Percentiles rank a stretch among this genome's conserved stretches.
phyloP scores from a whole-genome alignment of 352 stramenopile species.

The Globisporangium camurandrum region DNA sequence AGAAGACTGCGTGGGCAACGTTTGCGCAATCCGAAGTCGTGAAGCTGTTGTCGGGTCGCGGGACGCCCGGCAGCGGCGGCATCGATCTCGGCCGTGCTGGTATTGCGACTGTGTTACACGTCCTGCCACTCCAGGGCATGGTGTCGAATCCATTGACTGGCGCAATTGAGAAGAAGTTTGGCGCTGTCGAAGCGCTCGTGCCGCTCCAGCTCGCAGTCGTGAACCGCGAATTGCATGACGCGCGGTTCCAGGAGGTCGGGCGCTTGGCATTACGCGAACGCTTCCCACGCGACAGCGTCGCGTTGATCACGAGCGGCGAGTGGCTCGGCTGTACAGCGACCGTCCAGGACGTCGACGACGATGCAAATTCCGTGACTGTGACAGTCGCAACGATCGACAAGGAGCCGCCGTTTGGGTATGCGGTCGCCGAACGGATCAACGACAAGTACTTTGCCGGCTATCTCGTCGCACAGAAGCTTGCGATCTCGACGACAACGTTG shows the following conservation, averaged over 20 bases:
- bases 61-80: conserved; percentile 83
- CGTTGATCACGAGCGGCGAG: conserved; percentile 85
- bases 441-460: conserved; percentile 82
- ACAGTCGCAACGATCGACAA: conserved; percentile 89
- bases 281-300: conserved; percentile 82
- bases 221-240: conserved; percentile 89
- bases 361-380: conserved; percentile 85
- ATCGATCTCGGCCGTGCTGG: conserved; percentile 88
- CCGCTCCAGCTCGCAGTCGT: conserved; percentile 94
- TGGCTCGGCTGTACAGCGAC: conserved; percentile 90
- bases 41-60: conserved; percentile 64
- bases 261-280: conserved; percentile 81
- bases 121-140: conserved; percentile 91
- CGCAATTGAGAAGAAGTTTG: conserved; percentile 94
- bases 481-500: conserved; percentile 89
- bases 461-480: conserved; percentile 85
- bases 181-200: conserved; percentile 90
- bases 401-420: conserved; percentile 94
- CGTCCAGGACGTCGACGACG: conserved; percentile 38
- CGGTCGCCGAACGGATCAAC: conserved; percentile 88
- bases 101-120: conserved; percentile 62
- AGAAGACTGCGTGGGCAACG: conserved; percentile 62
- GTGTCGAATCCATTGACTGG: conserved; percentile 91
- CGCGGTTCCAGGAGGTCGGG: conserved; percentile 88
- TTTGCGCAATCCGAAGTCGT: conserved; percentile 61